Evolutionary conservation across 495 filamentous ascomycete species (phyloP), one percentile per base, ranked within the genome.

Genomic region (Hyphodiscus hymeniophilus): DNA sequence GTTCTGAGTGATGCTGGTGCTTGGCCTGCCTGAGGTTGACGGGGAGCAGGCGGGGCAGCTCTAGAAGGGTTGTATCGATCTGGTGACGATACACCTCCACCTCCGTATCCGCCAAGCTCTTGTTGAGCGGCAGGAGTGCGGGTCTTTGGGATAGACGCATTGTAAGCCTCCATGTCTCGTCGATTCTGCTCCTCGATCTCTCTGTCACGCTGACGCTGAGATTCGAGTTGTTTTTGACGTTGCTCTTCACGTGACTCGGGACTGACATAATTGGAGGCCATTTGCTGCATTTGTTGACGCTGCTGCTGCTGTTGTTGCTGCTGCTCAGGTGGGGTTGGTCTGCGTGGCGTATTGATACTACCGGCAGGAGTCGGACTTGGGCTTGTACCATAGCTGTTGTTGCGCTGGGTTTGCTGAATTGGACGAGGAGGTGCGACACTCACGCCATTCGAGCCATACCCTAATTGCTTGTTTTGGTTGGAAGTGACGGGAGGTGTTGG

Each of bases 1-100:
- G 74, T 69, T 43, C 75, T 66, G 28, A 83, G 68, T 23, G 62
- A 68, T 15, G 45, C 54, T 26, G 66, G 47, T 21, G 58, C 21
- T 30, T 48, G 53, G 15, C 58, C 57, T 41, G 60, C 64, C 23
- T 61, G 66, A 51, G 73, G 73, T 35, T 68, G 73, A 45, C 66
- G 58, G 6, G 84, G 82, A 1, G 79, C 73, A 12, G 76, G 70
- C 8, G 80, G 82, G 7, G 81, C 74, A 12, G 80, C 74, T 53
- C 89, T 75, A 49, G 76, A 82, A 3, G 91, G 88, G 55, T 95
- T 95, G 60, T 90, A 96, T 42, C 89, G 79, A 47, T 79, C 75
- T 50, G 75, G 71, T 23, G 72, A 62, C 31, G 78, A 52, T 16
- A 73, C 64, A 17, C 64, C 54, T n/a, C 26, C 26, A 38, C 62